phyloP scores from a whole-genome alignment of 768 basidiomycete species.

The Baorangia bicolor region DNA sequence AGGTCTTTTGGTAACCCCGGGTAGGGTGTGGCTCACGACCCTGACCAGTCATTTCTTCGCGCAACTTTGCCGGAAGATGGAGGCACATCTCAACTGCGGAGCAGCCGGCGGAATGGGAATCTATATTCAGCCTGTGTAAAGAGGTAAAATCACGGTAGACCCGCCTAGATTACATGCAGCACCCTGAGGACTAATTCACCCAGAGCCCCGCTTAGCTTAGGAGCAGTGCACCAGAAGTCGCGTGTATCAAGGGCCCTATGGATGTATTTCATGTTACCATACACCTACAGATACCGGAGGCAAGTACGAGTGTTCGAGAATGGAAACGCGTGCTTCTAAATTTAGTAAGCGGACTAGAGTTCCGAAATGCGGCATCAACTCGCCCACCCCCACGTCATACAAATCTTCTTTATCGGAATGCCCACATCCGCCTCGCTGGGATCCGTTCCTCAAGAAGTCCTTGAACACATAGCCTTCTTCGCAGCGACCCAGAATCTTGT shows the following conservation, averaged over 20 bases:
- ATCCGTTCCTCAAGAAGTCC: slow-evolving; percentile 69
- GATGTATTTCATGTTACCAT: neutral
- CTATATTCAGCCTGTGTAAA: slow-evolving; percentile 52
- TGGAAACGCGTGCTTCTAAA: neutral
- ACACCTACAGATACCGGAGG: neutral
- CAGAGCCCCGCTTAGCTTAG: neutral
- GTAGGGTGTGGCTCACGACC: slow-evolving; percentile 9
- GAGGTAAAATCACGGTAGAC: slow-evolving; percentile 24
- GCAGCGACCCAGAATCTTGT: slow-evolving; percentile 49
- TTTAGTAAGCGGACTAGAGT: slow-evolving; percentile 3
- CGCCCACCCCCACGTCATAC: neutral
- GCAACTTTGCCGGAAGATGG: slow-evolving; percentile 53
- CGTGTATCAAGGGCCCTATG: slow-evolving; percentile 6
- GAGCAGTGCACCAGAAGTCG: neutral
- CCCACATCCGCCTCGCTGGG: slow-evolving; percentile 34
- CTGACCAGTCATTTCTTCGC: slow-evolving; percentile 44
- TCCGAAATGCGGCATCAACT: too few relatives aligned
- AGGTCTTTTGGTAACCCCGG: neutral
- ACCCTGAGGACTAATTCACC: neutral
- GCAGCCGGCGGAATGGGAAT: slow-evolving; percentile 46
- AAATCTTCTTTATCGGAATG: slow-evolving; percentile 5
- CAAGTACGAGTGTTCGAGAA: neutral
- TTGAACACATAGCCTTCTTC: slow-evolving; percentile 76
- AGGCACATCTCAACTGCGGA: slow-evolving; percentile 34
- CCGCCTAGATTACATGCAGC: neutral